phyloP scores from a whole-genome alignment of 257 asterid species.

The Penstemon eatonii region DNA sequence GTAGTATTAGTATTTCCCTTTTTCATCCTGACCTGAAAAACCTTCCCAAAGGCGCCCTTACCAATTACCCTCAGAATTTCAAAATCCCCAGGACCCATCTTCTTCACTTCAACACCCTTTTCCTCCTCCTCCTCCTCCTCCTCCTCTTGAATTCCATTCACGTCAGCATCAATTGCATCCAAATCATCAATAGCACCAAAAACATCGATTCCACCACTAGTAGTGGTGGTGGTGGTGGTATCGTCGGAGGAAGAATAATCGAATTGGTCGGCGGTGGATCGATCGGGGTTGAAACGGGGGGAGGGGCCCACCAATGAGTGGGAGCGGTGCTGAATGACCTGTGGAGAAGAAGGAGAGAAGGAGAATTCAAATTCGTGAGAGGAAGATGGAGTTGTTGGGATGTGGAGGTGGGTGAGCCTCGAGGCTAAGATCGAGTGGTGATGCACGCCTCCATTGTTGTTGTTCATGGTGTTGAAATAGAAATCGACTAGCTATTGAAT shows the following conservation, averaged over 20 bases:
- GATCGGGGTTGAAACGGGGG: slow-evolving; percentile 72
- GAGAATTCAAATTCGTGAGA: slow-evolving; percentile 36
- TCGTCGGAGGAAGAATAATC: slow-evolving; percentile 59
- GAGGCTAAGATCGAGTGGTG: slow-evolving; percentile 56
- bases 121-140: slow-evolving; percentile 23
- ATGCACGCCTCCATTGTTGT: no score
- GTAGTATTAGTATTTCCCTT: slow-evolving; percentile 6
- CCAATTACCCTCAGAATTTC: slow-evolving; percentile 88
- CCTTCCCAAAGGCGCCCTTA: slow-evolving; percentile 94
- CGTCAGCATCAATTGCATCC: slow-evolving; percentile 11
- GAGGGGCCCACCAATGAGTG: slow-evolving; percentile 94
- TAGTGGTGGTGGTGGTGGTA: no score
- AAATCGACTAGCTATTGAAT: no score
- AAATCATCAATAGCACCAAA: not conserved
- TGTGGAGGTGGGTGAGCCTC: slow-evolving; percentile 64
- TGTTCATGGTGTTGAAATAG: no score
- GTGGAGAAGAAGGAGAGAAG: slow-evolving; percentile 60
- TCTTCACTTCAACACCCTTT: slow-evolving; percentile 28
- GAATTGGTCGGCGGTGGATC: slow-evolving; percentile 56
- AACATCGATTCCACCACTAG: no score
- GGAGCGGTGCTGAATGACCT: slow-evolving; percentile 66
- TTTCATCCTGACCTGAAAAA: slow-evolving; percentile 81
- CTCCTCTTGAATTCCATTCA: slow-evolving; percentile 21
- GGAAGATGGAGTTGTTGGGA: slow-evolving; percentile 41
- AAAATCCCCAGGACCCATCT: slow-evolving; percentile 77